Evolutionary conservation across 805 yeast genomes (phyloP), one percentile per base, ranked within the genome.

Genomic region (Candida fluviatilis): DNA sequence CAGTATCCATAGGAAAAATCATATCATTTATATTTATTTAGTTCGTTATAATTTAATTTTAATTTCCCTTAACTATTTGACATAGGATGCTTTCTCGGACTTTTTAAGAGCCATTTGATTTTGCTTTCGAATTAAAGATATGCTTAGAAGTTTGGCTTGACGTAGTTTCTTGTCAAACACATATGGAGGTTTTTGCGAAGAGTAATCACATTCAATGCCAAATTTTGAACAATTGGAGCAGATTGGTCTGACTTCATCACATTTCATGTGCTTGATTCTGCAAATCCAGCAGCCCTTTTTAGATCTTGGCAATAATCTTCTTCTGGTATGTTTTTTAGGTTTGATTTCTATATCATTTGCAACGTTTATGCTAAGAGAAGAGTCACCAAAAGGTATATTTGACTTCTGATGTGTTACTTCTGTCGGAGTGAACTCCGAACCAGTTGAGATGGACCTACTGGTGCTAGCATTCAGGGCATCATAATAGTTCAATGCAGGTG

Each of bases 261-360:
- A 68, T 44, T 68, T 68, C 40, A 68, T 55, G 45, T 68, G 74
- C 44, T 66, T 66, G 41, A 68, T 68, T 38, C 74, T 52, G 43
- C 74, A 68, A 38, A 68, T 64, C 74, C 74, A 68, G 42, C 74
- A 68, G 5, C 74, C 74, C 24, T 54, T 60, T 41, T 64, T 64
- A 2, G 71, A 64, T 33, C 73, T 50, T 2, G 71, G 71, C 40
- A 65, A 53, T 17, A 63, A 46, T 38, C 71, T 58, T 39, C 66
- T 55, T 25, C 73, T 51, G 12, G 68, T 67, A 39, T 64, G 52
- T 43, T 64, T 65, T 40, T 64, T 66, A 16, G 32, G 32, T 16
- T 30, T 30, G 17, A 14, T 30, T 16, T 12, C 18, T 8, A 12
- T 13, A 5, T 17, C 32, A 30, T 6, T 30, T 16, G 18, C 8